Conservation (phyloP, 1,139 yeast species). For the Yamadazyma siamensis region DNA sequence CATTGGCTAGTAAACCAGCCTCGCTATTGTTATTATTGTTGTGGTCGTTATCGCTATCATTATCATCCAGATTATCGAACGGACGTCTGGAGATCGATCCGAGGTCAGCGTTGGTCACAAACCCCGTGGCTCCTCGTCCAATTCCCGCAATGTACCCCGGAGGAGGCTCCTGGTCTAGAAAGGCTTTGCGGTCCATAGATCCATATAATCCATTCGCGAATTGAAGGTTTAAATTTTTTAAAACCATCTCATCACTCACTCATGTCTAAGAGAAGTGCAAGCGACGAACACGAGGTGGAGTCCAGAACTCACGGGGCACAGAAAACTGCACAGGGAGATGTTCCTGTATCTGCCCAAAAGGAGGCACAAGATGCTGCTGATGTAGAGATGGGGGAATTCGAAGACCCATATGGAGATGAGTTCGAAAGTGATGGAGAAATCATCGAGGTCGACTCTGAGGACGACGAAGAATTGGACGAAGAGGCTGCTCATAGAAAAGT, state of each 20-base stretch:
- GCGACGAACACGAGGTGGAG: slow-evolving; percentile 31
- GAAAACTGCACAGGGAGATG: slow-evolving; percentile 16
- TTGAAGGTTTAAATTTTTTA: slow-evolving; percentile 1
- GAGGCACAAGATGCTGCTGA: slow-evolving; percentile 21
- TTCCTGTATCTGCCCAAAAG: slow-evolving; percentile 29
- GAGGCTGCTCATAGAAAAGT: slow-evolving; percentile 21
- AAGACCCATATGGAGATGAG: slow-evolving; percentile 93
- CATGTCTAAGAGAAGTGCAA: slow-evolving; percentile 64
- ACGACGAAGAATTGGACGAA: slow-evolving; percentile 45
- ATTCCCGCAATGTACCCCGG: slow-evolving; percentile 88
- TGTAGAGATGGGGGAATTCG: slow-evolving; percentile 83
- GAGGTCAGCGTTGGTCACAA: slow-evolving; percentile 79
- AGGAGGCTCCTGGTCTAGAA: slow-evolving; percentile 85
- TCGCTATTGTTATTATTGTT: slow-evolving; percentile 29
- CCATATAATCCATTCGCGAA: slow-evolving; percentile 3
- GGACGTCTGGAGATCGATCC: slow-evolving; percentile 34
- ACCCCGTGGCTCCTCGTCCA: slow-evolving; percentile 95
- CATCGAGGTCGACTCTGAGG: slow-evolving; percentile 70
- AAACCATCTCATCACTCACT: slow-evolving; percentile 1
- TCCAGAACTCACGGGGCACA: slow-evolving; percentile 19
- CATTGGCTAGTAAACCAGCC: slow-evolving; percentile 29
- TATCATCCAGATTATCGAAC: slow-evolving; percentile 28
- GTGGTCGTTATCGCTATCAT: slow-evolving; percentile 18
- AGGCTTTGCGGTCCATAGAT: slow-evolving; percentile 52
- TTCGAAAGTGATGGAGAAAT: slow-evolving; percentile 91